Base-by-base conservation (phyloP, 2,329 filamentous ascomycete genomes). In the Colletotrichum neosansevieriae region DNA sequence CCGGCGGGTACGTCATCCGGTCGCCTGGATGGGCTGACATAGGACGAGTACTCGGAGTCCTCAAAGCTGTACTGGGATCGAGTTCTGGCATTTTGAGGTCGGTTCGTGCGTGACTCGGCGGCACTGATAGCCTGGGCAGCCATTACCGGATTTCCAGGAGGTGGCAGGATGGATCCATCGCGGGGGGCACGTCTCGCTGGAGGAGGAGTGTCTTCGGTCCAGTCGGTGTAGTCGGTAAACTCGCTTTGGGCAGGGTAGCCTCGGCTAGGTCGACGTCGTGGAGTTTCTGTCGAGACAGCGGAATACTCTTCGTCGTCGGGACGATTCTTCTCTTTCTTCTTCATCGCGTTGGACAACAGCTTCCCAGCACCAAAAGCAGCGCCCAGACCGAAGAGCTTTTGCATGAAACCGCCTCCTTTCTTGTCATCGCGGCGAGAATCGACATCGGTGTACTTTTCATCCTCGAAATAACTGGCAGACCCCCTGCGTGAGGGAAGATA, bases 361-460 rank as follows among this genome's bases (percentile, higher is more conserved):
- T 87, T 88, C 17, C 86, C 88, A 7, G 86, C 89, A 17, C 91
- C 91, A 2, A 91, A 76, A 5, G 86, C 81, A 0, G 88, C 91
- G 13, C 88, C 90, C 21, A 88, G 81, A 51, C 86, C 85, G 13
- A 91, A 77, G 2, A 93, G 68, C 59, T 86, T 87, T 73, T 86
- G 86, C 76, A 89, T 86, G 72, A 91, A 84, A 9, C 89, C 88
- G 17, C 86, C 85, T 4, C 83, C 81, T 42, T 81, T 77, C 65
- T 76, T 74, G 72, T 62, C 74, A 71, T 40, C 78, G 82, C 24
- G 80, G 80, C 32, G 72, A 56, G 51, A 74, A 64, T 71, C 72
- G 7, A 72, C 66, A n/a, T 89, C 85, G 0, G 86, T 86, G 65
- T 86, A 86, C 76, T 94, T 93, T 71, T 94, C 91, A 44, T 91